Conservation (phyloP, 75 land plant species). For the Selaginella tamariscina region DNA sequence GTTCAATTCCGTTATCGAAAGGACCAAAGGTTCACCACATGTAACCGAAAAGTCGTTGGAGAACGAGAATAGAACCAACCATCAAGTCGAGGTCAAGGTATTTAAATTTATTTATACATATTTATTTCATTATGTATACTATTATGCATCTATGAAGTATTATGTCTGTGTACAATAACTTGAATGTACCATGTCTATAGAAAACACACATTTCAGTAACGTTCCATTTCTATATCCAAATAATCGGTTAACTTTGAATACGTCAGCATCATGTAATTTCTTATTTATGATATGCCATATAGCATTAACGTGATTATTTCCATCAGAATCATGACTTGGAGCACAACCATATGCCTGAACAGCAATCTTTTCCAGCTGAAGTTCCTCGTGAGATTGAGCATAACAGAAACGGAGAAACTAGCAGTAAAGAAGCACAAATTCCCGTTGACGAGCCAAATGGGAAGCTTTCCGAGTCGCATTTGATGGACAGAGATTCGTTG, state of each 20-base stretch:
- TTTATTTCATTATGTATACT: too few species aligned
- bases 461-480: constrained; percentile 29
- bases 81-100: not conserved
- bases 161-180: too few species aligned
- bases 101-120: not conserved
- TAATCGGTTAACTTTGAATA: too few species aligned
- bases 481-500: constrained; percentile 69
- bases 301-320: not conserved
- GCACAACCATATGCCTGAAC: not conserved
- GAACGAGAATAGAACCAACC: too few species aligned
- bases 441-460: constrained; percentile 18
- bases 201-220: too few species aligned
- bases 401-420: not conserved
- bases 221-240: too few species aligned
- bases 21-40: not conserved
- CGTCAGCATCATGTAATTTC: too few species aligned
- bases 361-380: too few species aligned
- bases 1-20: not conserved
- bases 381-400: not conserved
- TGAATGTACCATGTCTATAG: too few species aligned
- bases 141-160: too few species aligned
- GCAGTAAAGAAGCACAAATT: not conserved
- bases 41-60: not conserved
- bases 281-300: too few species aligned
- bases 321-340: not conserved